Conservation (phyloP, 164 flowering plant species). For the Aristolochia californica region DNA sequence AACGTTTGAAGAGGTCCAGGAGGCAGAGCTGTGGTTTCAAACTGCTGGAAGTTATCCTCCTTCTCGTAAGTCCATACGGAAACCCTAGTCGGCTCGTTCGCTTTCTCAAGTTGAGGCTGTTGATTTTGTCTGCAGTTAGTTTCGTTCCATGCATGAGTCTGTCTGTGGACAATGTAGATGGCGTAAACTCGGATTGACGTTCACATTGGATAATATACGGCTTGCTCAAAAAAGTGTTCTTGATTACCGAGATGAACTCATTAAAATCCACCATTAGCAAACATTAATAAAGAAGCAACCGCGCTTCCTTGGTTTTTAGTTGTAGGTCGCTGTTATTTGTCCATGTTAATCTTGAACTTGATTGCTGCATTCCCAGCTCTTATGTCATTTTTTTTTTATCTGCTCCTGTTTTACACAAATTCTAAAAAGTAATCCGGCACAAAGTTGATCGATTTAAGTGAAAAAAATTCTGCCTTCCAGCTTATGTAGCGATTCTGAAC, state of each 20-base stretch:
- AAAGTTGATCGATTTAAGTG: no score
- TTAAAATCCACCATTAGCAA: no score
- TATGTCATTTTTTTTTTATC: neutral
- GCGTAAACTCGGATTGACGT: no score
- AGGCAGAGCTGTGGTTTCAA: slow-evolving; percentile 69
- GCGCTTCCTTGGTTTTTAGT: neutral
- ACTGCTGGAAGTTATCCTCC: slow-evolving; percentile 66
- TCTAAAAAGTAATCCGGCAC: no score
- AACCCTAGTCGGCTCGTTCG: neutral
- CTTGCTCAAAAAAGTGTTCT: no score
- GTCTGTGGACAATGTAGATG: no score
- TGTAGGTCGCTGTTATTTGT: neutral
- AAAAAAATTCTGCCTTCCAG: slow-evolving; percentile 19
- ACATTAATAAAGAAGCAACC: no score
- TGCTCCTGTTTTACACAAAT: neutral
- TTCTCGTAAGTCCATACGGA: slow-evolving; percentile 28
- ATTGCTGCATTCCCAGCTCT: neutral
- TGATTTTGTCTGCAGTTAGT: no score
- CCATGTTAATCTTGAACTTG: neutral
- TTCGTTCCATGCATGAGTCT: neutral
- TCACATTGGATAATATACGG: no score
- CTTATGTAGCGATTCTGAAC: slow-evolving; percentile 34
- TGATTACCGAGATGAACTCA: no score
- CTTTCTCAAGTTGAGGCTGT: no score
- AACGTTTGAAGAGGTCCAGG: slow-evolving; percentile 32